A percentile compares a stretch with the other conserved stretches of the same genome.
phyloP scores from a whole-genome alignment of 306 rosid genomes.

The Parietaria judaica region DNA sequence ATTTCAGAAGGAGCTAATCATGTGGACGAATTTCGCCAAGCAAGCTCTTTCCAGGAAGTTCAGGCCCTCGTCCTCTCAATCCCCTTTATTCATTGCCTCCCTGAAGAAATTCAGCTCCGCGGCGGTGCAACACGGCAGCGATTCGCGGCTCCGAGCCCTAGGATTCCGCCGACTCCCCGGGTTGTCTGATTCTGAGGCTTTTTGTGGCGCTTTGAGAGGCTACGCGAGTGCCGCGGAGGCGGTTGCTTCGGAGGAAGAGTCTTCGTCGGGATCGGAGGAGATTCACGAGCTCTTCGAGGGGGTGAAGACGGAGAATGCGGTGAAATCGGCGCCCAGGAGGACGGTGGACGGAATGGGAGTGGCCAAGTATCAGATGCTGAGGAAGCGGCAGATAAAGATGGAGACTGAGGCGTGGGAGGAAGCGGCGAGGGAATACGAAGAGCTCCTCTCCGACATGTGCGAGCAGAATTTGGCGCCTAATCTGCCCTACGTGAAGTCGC shows the following conservation, averaged over 20 bases:
- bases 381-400: conserved; percentile 57
- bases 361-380: conserved; percentile 35
- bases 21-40: conserved; percentile 59
- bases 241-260: conserved; percentile 58
- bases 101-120: conserved; percentile 19
- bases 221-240: conserved; percentile 68
- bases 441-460: conserved; percentile 70
- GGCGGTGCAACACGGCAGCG: conserved; percentile 8
- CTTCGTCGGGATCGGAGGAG: conserved; percentile 45
- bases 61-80: conserved; percentile 19
- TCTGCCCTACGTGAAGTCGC: conserved; percentile 78
- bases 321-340: conserved; percentile 31
- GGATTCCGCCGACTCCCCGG: conserved; percentile 22
- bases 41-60: conserved; percentile 35
- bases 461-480: conserved; percentile 87
- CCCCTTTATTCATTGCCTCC: conserved; percentile 15
- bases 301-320: conserved; percentile 29
- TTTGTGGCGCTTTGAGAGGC: conserved; percentile 24
- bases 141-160: conserved; percentile 2
- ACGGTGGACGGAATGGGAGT: conserved; percentile 29
- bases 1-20: conserved; percentile 12
- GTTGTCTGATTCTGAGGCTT: conserved; percentile 18
- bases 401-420: conserved; percentile 97
- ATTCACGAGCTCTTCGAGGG: conserved; percentile 40
- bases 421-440: conserved; percentile 81